Conservation (phyloP, 208 protist genomes). For the Vickermania ingenoplastis region DNA sequence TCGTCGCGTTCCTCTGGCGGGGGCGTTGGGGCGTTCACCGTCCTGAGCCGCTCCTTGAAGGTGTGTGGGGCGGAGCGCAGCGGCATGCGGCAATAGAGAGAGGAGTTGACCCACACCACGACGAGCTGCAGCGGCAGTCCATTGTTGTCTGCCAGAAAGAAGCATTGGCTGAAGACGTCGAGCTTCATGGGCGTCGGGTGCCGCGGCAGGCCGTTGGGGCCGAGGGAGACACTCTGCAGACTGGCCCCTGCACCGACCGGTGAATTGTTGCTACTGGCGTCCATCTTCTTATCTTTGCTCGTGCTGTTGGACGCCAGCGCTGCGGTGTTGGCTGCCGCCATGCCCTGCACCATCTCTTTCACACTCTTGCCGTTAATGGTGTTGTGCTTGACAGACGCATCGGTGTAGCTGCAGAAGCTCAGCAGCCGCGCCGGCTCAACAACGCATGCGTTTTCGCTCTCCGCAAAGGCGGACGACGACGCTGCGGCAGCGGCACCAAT, state of each 20-base stretch:
- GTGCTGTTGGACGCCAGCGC: not conserved
- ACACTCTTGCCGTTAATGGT: not conserved
- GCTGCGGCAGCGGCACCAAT: not conserved
- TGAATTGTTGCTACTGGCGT: not conserved
- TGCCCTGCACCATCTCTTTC: not conserved
- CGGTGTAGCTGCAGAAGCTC: not conserved
- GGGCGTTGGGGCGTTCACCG: not conserved
- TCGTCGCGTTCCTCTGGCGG: not conserved
- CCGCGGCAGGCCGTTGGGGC: not conserved
- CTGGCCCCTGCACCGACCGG: no score
- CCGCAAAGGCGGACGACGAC: not conserved
- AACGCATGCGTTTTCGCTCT: not conserved
- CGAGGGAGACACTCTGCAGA: no score
- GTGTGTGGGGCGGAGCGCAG: not conserved
- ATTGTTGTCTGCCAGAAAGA: not conserved
- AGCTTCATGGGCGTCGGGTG: not conserved
- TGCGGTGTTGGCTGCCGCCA: not conserved
- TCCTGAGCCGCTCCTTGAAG: not conserved
- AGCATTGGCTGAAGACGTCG: constrained; percentile 3
- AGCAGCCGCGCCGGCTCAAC: not conserved
- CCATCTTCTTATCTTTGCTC: not conserved
- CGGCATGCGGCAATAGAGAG: not conserved
- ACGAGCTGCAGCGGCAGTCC: not conserved
- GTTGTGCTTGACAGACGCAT: not conserved
- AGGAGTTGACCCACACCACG: constrained; percentile 4